Evolutionary conservation across 306 rosid genomes (phyloP), one percentile per base, ranked within the genome.

Genomic region (Rosa rugosa): DNA sequence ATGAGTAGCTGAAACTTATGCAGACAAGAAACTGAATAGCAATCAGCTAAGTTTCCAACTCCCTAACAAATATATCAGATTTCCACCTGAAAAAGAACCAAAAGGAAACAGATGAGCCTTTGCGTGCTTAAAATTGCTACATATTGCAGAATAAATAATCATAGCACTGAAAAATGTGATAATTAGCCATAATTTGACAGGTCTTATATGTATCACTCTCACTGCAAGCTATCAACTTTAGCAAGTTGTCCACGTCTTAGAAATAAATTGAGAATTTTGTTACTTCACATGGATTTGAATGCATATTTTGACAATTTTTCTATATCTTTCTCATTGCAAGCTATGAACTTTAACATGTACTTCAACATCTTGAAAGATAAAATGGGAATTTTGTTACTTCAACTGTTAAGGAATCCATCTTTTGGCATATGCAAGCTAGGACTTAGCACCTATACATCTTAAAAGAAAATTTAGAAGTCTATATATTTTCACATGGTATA

Each of bases 81-180:
- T 36, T 22, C 31, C 79, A 77, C 88, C 90, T 91, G 87, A 54
- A 74, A 83, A 72, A 77, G 65, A 54, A 70, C 71, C 4, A 34
- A 36, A 49, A 60, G 34, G 69, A 40, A 53, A 36, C 9, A 22
- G 8, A 62, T 75, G 60, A 46, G 34, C 59, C 57, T 44, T 45
- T 25, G 5, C 17, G 27, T 41, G 69, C 25, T 59, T 22, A 44
- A 75, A 60, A 20, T 27, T 1, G 14, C 23, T 23, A 7, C 78
- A 8, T 57, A n/a, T 56, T 77, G 71, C 50, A 40, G 46, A 64
- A 47, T 14, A 79, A 31, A 23, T 10, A 56, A 25, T 3, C 38
- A 47, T 31, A 2, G 13, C 38, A 17, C 64, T 7, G 41, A 46
- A 17, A 59, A 41, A 4, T 2, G 5, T 47, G 22, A 49, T 22